Percentiles rank a stretch among this genome's conserved stretches.
Evolutionary conservation across 495 filamentous ascomycete species (phyloP).

Genomic region (Daldinia caldariorum): DNA sequence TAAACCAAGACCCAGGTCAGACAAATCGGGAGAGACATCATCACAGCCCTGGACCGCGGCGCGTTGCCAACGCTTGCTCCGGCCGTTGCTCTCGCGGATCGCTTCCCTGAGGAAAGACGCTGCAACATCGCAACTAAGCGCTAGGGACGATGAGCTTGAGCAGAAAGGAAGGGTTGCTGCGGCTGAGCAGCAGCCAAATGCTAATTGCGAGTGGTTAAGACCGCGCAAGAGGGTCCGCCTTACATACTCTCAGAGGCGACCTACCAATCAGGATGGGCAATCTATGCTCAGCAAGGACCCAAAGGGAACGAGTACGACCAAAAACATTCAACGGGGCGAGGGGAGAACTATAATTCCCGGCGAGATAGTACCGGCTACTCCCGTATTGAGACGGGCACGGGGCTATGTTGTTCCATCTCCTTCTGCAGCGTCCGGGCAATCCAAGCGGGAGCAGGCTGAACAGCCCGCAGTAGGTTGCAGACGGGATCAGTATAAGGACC

Average conservation of each 20-base stretch:
- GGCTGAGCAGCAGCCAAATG: conserved; percentile 11
- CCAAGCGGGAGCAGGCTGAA: not conserved
- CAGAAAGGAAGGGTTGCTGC: conserved; percentile 15
- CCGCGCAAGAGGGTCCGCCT: conserved; percentile 45
- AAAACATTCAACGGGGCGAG: not conserved
- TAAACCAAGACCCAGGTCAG: conserved; percentile 36
- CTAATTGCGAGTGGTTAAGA: conserved; percentile 38
- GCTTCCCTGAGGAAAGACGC: conserved; percentile 59
- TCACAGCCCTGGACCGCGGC: conserved; percentile 64
- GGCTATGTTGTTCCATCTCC: conserved; percentile 35
- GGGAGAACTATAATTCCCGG: conserved; percentile 23
- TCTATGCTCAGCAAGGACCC: conserved; percentile 6
- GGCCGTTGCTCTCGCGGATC: conserved; percentile 64
- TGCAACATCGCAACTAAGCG: conserved; percentile 4
- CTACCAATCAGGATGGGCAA: conserved; percentile 12
- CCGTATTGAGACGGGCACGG: conserved; percentile 42
- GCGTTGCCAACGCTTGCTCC: conserved; percentile 64
- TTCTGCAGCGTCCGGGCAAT: conserved; percentile 1
- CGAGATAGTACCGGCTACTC: conserved; percentile 44
- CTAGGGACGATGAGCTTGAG: conserved; percentile 12
- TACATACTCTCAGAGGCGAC: conserved; percentile 45
- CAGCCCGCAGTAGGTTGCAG: conserved; percentile 2
- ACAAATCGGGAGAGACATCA: conserved; percentile 24
- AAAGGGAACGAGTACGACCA: conserved; percentile 7
- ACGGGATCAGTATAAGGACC: conserved; percentile 31